Percentiles rank a stretch among this genome's conserved stretches.
Conservation (phyloP, 2,329 filamentous ascomycete species). For the Aureobasidium uvarum region DNA sequence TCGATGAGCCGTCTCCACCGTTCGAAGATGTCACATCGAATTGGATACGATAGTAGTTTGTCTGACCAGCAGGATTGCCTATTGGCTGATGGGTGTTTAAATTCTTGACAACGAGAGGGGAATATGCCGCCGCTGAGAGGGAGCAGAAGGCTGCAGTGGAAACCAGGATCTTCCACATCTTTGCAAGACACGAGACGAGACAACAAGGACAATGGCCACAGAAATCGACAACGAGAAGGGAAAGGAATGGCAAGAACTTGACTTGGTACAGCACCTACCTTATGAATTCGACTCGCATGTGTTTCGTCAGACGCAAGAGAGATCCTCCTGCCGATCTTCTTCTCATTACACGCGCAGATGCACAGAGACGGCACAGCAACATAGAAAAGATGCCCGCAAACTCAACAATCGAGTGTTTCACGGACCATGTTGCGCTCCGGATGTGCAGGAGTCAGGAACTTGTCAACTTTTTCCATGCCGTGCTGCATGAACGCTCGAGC, state of each 20-base stretch:
- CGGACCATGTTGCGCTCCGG: slow-evolving; percentile 15
- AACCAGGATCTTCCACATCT: slow-evolving; percentile 3
- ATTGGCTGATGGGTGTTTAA: slow-evolving; percentile 35
- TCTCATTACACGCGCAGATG: slow-evolving; percentile 13
- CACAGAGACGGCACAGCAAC: slow-evolving; percentile 11
- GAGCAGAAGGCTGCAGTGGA: not conserved
- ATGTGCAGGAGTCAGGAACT: slow-evolving; percentile 15
- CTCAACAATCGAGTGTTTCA: slow-evolving; percentile 10
- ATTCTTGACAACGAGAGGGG: slow-evolving; percentile 22
- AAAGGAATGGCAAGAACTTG: not conserved
- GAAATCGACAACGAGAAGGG: not conserved
- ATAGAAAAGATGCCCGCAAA: slow-evolving; percentile 7
- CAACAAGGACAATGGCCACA: not conserved
- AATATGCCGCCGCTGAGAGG: slow-evolving; percentile 5
- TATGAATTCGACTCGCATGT: slow-evolving; percentile 7
- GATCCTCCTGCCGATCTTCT: slow-evolving; percentile 11
- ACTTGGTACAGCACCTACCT: not conserved
- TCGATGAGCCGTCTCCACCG: slow-evolving; percentile 25
- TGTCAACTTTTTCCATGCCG: slow-evolving; percentile 17
- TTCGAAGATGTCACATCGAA: slow-evolving; percentile 32
- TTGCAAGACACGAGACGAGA: not conserved
- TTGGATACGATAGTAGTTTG: slow-evolving; percentile 34
- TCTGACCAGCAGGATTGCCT: slow-evolving; percentile 32
- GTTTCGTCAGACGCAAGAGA: slow-evolving; percentile 9
- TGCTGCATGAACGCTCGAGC: slow-evolving; percentile 17